These are phyloP conservation scores for Ogataea glucozyma DNA, from an alignment of 805 yeast genomes.

Conservation along the genomic window DNA sequence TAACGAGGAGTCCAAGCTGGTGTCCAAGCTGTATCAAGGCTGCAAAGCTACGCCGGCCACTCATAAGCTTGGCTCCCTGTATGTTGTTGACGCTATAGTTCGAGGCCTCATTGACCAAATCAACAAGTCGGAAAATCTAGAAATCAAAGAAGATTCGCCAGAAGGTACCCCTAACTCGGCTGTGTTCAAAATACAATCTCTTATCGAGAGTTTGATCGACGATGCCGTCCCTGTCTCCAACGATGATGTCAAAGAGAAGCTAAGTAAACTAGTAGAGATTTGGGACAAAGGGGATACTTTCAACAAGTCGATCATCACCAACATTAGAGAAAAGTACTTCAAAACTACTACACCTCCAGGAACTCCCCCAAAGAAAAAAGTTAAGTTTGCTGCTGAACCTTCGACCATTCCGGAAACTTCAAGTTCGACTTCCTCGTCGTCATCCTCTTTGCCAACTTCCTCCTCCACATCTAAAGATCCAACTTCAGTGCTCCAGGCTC, in stretches of 20 bases:
- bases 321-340: constrained; percentile 61
- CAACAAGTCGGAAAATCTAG: constrained; percentile 57
- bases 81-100: constrained; percentile 89
- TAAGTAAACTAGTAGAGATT: constrained; percentile 82
- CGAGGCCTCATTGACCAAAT: constrained; percentile 75
- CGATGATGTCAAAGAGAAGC: constrained; percentile 66
- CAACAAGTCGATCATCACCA: constrained; percentile 51
- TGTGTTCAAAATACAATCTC: constrained; percentile 59
- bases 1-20: constrained; percentile 46
- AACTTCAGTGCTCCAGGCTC: constrained; percentile 65
- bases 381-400: constrained; percentile 30
- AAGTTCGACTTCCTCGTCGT: constrained; percentile 24
- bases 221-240: constrained; percentile 58
- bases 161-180: constrained; percentile 79
- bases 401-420: constrained; percentile 15
- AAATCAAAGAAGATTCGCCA: constrained; percentile 49
- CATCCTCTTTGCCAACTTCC: constrained; percentile 9
- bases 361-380: constrained; percentile 50
- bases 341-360: constrained; percentile 71
- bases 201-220: constrained; percentile 63
- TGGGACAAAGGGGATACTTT: constrained; percentile 90
- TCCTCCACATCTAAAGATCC: constrained; percentile 45
- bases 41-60: constrained; percentile 72
- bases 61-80: constrained; percentile 88
- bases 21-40: constrained; percentile 60